These are phyloP conservation scores for Boletus reticulatus DNA, from an alignment of 768 basidiomycete species.

Conservation along the genomic window DNA sequence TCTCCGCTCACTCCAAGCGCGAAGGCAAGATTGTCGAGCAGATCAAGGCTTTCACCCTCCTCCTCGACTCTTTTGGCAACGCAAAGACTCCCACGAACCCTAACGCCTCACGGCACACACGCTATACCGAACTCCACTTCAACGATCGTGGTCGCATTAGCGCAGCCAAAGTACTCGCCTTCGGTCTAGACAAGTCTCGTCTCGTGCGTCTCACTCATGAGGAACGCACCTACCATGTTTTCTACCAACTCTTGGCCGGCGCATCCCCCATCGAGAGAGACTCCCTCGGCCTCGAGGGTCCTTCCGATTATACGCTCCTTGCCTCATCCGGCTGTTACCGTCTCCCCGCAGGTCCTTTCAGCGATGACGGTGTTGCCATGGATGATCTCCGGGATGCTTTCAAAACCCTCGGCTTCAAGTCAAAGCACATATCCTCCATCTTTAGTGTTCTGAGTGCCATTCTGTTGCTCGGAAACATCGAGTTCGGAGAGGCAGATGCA, in stretches of 20 bases:
- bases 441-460: conserved; percentile 53
- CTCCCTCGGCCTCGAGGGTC: conserved; percentile 49
- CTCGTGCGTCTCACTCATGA: conserved; percentile 52
- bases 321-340: conserved; percentile 61
- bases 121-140: conserved; percentile 63
- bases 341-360: conserved; percentile 60
- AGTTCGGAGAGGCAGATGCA: conserved; percentile 54
- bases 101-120: conserved; percentile 60
- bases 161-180: conserved; percentile 57
- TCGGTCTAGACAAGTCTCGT: conserved; percentile 62
- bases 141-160: conserved; percentile 52
- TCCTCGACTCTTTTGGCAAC: conserved; percentile 65
- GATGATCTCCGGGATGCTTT: conserved; percentile 56
- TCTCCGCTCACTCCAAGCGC: conserved; percentile 57
- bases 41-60: conserved; percentile 49
- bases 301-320: conserved; percentile 56
- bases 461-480: conserved; percentile 55
- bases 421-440: conserved; percentile 54
- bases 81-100: conserved; percentile 64
- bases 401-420: conserved; percentile 58
- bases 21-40: conserved; percentile 53
- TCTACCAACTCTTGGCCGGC: conserved; percentile 64
- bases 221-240: conserved; percentile 64
- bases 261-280: conserved; percentile 56
- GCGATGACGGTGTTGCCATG: conserved; percentile 58